A percentile compares a stretch with the other conserved stretches of the same genome.
Evolutionary conservation across 163 green algal species (phyloP).

Genomic region (Coccomyxa subellipsoidea): DNA sequence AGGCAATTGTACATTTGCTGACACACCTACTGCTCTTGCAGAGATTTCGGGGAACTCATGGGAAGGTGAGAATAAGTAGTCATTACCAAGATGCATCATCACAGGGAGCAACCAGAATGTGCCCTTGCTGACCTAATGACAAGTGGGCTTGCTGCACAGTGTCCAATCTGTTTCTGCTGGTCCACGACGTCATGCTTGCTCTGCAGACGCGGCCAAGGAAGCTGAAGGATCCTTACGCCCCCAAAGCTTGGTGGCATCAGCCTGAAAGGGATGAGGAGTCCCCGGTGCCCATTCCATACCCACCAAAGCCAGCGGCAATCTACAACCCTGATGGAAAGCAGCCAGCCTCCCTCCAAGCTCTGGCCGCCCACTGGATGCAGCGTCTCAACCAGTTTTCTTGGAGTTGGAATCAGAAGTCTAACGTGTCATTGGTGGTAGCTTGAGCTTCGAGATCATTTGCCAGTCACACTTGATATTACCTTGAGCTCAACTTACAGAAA

Average conservation of each 20-base stretch:
- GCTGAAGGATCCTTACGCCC: neutral
- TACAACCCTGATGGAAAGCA: neutral
- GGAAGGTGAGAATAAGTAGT: neutral
- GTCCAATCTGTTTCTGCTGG: too few species aligned
- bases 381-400: neutral
- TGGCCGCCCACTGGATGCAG: neutral
- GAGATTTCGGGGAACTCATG: neutral
- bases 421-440: neutral
- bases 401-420: neutral
- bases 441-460: neutral
- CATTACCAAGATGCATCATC: neutral
- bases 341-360: neutral
- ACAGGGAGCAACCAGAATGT: too few species aligned
- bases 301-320: neutral
- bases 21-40: neutral
- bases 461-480: too few species aligned
- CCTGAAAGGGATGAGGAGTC: neutral
- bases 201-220: conserved; percentile 4
- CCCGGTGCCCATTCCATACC: neutral
- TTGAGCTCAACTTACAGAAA: too few species aligned
- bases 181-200: neutral
- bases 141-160: neutral
- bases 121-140: too few species aligned
- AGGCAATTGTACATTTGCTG: neutral
- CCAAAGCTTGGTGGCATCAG: conserved; percentile 6